Base-by-base conservation (phyloP, 2,329 filamentous ascomycete species). In the Alternaria gansuensis region DNA sequence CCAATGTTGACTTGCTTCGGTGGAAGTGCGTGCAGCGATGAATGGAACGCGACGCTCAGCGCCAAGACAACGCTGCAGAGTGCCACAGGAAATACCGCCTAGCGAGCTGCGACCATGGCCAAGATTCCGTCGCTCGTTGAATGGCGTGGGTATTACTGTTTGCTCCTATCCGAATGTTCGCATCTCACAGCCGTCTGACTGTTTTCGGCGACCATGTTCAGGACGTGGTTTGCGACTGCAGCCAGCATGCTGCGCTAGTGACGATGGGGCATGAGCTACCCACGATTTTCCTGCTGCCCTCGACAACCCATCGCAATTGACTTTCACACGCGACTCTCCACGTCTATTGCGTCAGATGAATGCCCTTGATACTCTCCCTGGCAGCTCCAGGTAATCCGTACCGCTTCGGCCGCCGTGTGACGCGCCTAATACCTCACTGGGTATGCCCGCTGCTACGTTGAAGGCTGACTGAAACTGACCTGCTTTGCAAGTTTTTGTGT, bases 361-460 rank as follows among this genome's bases (percentile, higher is more conserved):
- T 77, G 75, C 74, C 70, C 73, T 69, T 70, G 54, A 60, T 64
- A 61, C 57, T 67, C 54, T 66, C 50, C 65, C 70, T 75, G 70
- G 68, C 63, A 62, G 66, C 66, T 67, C 66, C 68, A 74, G 70
- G 75, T 73, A 75, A 71, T 64, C 60, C 64, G 36, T 62, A 62
- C 60, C 65, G 71, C 65, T 59, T 65, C 52, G 60, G 64, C 51
- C 56, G 62, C 45, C 51, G 54, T 58, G 44, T 49, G 48, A 60
- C 64, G 58, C 64, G 59, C 52, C 55, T 66, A 31, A 51, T 59
- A 57, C 21, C 31, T 34, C 51, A 53, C 53, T 59, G 60, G 58
- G 68, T 71, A 53, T 51, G 63, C 55, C 34, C 40, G 23, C 37
- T 24, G 40, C 40, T 29, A 13, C 23, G 33, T n/a, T 40, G 21